A percentile compares a stretch with the other conserved stretches of the same genome.
phyloP scores from a whole-genome alignment of 2,329 filamentous ascomycete species.

The Pyricularia sp. region DNA sequence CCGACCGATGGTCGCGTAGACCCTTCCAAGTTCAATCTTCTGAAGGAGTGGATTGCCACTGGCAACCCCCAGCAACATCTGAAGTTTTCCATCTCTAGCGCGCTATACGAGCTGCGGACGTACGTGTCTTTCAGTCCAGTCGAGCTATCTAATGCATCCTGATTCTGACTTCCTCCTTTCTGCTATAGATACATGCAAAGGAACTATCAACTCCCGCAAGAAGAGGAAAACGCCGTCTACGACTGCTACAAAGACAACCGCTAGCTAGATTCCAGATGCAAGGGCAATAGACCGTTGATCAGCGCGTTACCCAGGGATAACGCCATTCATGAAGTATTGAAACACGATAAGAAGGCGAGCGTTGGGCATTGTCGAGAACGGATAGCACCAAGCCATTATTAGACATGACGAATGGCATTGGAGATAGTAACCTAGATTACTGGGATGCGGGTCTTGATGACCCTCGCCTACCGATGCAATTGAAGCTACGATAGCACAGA shows the following conservation, averaged over 20 bases:
- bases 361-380: neutral
- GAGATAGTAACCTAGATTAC: neutral
- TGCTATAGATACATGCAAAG: neutral
- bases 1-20: slow-evolving; percentile 75
- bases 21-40: slow-evolving; percentile 70
- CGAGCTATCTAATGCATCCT: neutral
- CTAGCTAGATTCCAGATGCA: neutral
- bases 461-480: neutral
- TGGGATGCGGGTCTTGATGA: neutral
- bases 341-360: neutral
- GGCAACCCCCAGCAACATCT: slow-evolving; percentile 21
- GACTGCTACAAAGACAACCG: neutral
- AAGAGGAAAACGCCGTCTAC: neutral
- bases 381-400: neutral
- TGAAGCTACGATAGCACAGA: neutral
- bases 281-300: neutral
- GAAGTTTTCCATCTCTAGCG: slow-evolving; percentile 24
- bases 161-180: neutral
- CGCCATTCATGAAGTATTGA: neutral
- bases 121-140: slow-evolving; percentile 8
- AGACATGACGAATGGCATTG: neutral
- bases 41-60: slow-evolving; percentile 72
- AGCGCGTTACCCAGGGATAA: neutral
- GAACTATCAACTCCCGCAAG: neutral
- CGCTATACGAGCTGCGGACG: slow-evolving; percentile 24